Evolutionary conservation across 2,329 filamentous ascomycete genomes (phyloP).

Genomic region (Alternaria tenuissima): DNA sequence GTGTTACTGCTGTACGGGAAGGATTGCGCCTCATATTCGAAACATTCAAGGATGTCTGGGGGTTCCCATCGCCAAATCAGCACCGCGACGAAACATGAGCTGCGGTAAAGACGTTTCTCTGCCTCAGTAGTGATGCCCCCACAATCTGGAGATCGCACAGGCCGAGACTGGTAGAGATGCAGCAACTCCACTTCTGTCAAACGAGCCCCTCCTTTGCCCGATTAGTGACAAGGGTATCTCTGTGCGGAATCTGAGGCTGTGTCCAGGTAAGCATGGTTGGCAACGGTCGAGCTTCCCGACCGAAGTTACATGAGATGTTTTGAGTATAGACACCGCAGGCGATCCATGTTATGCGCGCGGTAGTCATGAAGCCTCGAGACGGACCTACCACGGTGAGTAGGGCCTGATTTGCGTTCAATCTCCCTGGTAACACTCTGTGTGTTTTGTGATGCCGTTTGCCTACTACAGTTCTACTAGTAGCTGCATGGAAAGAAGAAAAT

Average conservation of each 20-base stretch:
- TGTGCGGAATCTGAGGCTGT: conserved; percentile 1
- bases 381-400: conserved; percentile 1
- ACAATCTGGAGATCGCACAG: not conserved
- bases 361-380: not conserved
- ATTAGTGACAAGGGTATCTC: not conserved
- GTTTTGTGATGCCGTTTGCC: conserved; percentile 2
- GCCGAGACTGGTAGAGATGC: conserved; percentile 1
- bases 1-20: not conserved
- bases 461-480: not conserved
- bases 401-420: not conserved
- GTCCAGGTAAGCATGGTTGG: not conserved
- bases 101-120: conserved; percentile 1
- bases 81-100: not conserved
- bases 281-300: not conserved
- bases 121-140: not conserved
- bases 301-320: not conserved
- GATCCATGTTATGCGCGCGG: not conserved
- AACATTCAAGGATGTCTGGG: not conserved
- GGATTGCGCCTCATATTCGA: not conserved
- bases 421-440: not conserved
- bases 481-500: not conserved
- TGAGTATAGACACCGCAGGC: not conserved
- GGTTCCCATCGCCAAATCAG: not conserved
- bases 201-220: not conserved
- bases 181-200: conserved; percentile 1